phyloP scores from a whole-genome alignment of 2,329 filamentous ascomycete species.

The Acephala macrosclerotiorum region DNA sequence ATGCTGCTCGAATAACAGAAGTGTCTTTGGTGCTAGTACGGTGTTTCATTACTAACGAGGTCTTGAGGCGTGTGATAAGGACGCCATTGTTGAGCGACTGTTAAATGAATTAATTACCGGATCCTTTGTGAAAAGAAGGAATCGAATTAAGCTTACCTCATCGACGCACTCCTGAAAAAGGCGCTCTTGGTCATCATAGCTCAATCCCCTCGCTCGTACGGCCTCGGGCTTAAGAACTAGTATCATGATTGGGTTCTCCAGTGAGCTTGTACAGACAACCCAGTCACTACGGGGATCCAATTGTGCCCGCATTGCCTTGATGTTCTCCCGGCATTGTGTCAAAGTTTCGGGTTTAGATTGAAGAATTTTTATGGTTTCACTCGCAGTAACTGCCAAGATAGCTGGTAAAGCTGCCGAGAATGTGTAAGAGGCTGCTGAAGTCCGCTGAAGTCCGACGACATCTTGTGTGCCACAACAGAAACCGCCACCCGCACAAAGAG shows the following conservation, averaged over 20 bases:
- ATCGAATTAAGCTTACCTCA: conserved; percentile 68
- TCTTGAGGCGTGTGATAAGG: conserved; percentile 86
- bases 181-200: conserved; percentile 79
- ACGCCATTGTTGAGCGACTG: conserved; percentile 88
- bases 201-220: conserved; percentile 72
- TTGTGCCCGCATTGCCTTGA: conserved; percentile 83
- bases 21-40: conserved; percentile 68
- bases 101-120: conserved; percentile 21
- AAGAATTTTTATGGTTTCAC: conserved; percentile 85
- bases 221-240: conserved; percentile 86
- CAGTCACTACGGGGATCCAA: conserved; percentile 94
- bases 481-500: conserved; percentile 89
- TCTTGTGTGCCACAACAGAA: conserved; percentile 96
- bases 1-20: conserved; percentile 77
- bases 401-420: conserved; percentile 95
- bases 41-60: conserved; percentile 62
- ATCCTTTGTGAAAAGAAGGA: too few species aligned
- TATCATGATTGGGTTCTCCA: conserved; percentile 88
- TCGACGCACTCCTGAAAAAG: conserved; percentile 93
- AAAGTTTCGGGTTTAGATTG: conserved; percentile 88
- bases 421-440: conserved; percentile 90
- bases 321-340: conserved; percentile 81
- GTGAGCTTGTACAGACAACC: conserved; percentile 80
- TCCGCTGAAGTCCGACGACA: conserved; percentile 95
- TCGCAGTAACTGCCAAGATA: conserved; percentile 93